phyloP scores from a whole-genome alignment of 441 rosid species.

The Adansonia gregorii region DNA sequence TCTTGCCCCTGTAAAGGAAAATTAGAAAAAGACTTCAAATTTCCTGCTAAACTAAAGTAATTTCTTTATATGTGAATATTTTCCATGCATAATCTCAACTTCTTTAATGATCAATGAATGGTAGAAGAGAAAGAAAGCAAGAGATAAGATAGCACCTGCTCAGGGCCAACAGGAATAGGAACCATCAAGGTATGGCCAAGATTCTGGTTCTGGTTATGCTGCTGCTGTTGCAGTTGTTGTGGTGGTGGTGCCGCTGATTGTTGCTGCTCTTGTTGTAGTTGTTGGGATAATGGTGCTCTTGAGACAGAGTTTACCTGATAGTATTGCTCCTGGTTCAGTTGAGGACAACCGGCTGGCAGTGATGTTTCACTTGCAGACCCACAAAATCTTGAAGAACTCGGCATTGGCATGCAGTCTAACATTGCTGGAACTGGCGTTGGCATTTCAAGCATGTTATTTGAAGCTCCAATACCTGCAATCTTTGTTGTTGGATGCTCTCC shows the following conservation, averaged over 20 bases:
- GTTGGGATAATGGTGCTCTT: constrained; percentile 42
- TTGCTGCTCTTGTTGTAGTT: constrained; percentile 40
- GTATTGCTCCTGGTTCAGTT: constrained; percentile 38
- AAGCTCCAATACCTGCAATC: constrained; percentile 27
- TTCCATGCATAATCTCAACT: not conserved
- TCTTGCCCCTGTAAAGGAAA: constrained; percentile 51
- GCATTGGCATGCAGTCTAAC: constrained; percentile 42
- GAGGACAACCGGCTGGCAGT: constrained; percentile 32
- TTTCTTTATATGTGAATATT: not conserved
- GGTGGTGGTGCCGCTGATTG: constrained; percentile 18
- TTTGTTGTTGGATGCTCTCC: constrained; percentile 34
- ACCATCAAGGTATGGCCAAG: constrained; percentile 45
- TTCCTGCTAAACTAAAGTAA: not conserved
- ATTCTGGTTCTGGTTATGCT: constrained; percentile 26
- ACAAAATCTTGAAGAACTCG: constrained; percentile 33
- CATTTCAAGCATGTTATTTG: constrained; percentile 37
- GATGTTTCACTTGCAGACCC: constrained; percentile 35
- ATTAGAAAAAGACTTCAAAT: not conserved
- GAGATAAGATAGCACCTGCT: constrained; percentile 41
- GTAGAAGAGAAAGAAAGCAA: not conserved
- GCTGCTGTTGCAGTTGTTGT: constrained; percentile 20
- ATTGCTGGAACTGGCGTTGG: constrained; percentile 26
- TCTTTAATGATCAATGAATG: not conserved
- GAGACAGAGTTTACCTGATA: constrained; percentile 29
- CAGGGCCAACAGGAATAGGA: constrained; percentile 47